Base-by-base conservation (phyloP, 176 grass and related monocot genomes). In the Oryza officinalis region DNA sequence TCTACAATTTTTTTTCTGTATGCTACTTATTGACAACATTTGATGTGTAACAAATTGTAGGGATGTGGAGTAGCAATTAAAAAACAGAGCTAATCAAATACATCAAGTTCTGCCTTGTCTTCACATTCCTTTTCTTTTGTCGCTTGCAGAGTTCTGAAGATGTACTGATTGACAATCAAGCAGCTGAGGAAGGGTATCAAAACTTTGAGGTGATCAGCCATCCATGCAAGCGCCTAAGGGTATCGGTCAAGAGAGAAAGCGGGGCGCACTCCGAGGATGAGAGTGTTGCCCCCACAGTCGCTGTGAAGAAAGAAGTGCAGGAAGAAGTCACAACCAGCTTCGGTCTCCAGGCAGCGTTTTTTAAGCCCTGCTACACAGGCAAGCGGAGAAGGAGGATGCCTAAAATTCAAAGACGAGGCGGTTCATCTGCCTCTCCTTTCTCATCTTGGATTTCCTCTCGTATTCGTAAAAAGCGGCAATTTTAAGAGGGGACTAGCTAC, bases 121-220 rank as follows among this genome's bases (percentile, higher is more conserved):
- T 85, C 50, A 85, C 25, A 57, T 63, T 43, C 44, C 27, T 84
- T 18, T 78, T 79, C 12, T 72, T 84, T 22, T 38, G 66, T 65
- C 33, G 12, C 75, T 64, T n/a, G 57, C 87, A 98, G 96, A 92
- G 70, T 85, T 90, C 49, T 20, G 92, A 97, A 77, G 91, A 95
- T 83, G 87, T 98, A 27, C 76, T 98, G 79, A 95, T 98, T 64
- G 89, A 98, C 79, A 95, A 98, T 85, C 92, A 95, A 90, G 75
- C 76, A 50, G 90, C 85, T 8, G 90, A 89, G 72, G 92, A 90
- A 75, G 92, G 86, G 13, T 97, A 94, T 49, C 90, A 87, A 71
- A 92, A 90, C 44, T 94, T 94, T 85, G 89, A 90, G 72, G 92
- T 86, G 81, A 82, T 89, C 33, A 77, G 66, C 64, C 86, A 86